Evolutionary conservation across 1,139 yeast species (phyloP), one percentile per base, ranked within the genome.

Genomic region (Nadsonia starkeyi-henricii): DNA sequence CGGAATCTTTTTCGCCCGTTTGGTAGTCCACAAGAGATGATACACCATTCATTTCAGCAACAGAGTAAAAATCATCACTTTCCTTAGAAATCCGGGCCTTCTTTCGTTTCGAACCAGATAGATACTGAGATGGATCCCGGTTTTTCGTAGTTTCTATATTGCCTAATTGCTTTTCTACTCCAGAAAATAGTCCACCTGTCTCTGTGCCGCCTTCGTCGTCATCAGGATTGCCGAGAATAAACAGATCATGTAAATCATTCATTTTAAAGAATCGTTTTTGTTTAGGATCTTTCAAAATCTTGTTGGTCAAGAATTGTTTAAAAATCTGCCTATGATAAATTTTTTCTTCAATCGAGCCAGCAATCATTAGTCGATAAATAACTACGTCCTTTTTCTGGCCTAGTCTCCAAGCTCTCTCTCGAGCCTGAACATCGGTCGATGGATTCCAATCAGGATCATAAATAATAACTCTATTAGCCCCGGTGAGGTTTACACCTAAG

Each of bases 401-500:
- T 53, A 91, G 72, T 56, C 98, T 72, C 98, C 98, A 91, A 0
- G 97, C 97, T 47, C 98, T 68, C 63, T 91, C 98, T 54, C 98
- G 70, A 0, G 98, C 98, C 64, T 91, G 98, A 54, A 91, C 75
- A 68, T 91, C 98, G 0, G 97, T 91, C 0, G 96, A 86, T 0
- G 98, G 98, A 60, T 91, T 91, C 98, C 98, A 91, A 63, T 91
- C 98, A 0, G 98, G 98, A 60, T 91, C 98, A 62, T 74, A 91
- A 18, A 91, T 91, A 19, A 91, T 86, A 5, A 91, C 96, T 48
- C 98, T 68, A 57, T 88, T 91, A 0, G 98, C 98, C 3, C 97
- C 97, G 0, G 96, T 91, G 46, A 91, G 65, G 62, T 91, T 91
- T 1, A 91, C 85, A 20, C 98, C 98, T 44, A 91, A 69, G 0